Evolutionary conservation across 345 rosid species (phyloP), one percentile per base, ranked within the genome.

Genomic region (Heritiera fomes): DNA sequence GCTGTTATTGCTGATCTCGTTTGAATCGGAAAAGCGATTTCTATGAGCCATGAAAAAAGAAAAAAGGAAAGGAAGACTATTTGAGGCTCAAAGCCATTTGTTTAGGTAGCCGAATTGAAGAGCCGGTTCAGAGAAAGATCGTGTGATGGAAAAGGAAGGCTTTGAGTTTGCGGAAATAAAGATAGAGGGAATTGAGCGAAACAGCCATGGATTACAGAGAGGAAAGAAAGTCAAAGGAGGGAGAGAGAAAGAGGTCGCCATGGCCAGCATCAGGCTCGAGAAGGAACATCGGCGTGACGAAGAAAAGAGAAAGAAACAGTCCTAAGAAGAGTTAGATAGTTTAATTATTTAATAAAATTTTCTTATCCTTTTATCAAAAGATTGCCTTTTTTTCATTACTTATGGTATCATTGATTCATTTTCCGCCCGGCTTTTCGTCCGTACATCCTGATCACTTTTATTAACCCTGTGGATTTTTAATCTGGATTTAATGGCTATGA

Each of bases 11-110:
- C 87, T 85, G 74, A 85, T 75, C 45, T 90, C 95, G 77, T 88
- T 88, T 0, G 97, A 92, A 85, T 88, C 92, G 17, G 92, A 90
- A 77, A 88, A 88, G 56, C 87, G 88, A 65, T 80, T 78, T 70
- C 82, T 75, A 79, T 81, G 66, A 78, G 86, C 86, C 92, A 89
- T 89, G 69, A 62, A 62, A 53, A 1, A 14, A 46, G 38, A n/a
- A 50, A 8, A 17, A 12, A 2, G 8, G 4, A 46, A 23, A 34
- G 38, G 38, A 34, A 34, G 3, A 49, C 28, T 45, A 71, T 10
- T 7, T 15, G 70, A 75, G 20, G 30, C 53, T 7, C 3, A 75
- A 75, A 60, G 64, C 30, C 13, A 46, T 23, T 23, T 12, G 10
- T 43, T 14, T 5, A 23, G 20, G 38, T 59, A 34, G 17, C 34